Conservation (phyloP, 495 filamentous ascomycete species). For the Cryomyces antarcticus region DNA sequence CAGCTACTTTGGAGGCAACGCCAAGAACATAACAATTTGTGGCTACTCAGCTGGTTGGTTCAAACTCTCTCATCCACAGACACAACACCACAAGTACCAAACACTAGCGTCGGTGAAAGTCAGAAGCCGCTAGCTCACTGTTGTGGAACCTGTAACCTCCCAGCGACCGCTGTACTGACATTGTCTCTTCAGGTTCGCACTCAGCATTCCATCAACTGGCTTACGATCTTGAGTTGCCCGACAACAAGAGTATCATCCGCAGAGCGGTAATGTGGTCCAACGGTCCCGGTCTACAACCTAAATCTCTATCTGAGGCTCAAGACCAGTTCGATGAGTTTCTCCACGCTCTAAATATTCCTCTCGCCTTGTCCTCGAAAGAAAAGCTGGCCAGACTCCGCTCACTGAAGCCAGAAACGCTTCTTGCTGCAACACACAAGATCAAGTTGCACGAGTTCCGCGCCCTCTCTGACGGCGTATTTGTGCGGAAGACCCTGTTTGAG, state of each 20-base stretch:
- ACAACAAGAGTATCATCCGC: conserved; percentile 21
- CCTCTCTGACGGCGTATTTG: conserved; percentile 27
- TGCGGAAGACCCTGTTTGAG: conserved; percentile 24
- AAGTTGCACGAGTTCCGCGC: conserved; percentile 33
- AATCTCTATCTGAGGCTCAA: conserved; percentile 26
- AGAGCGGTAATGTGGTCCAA: conserved; percentile 35
- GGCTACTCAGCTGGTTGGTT: conserved; percentile 18
- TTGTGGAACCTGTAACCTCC: neutral
- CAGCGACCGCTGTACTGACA: conserved; percentile 8
- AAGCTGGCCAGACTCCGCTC: conserved; percentile 28
- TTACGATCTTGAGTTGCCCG: conserved; percentile 30
- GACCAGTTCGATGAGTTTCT: conserved; percentile 36
- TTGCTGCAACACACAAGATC: conserved; percentile 21
- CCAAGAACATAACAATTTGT: conserved; percentile 18
- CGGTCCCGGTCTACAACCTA: conserved; percentile 33
- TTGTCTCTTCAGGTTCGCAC: conserved; percentile 9
- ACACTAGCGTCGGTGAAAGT: no score
- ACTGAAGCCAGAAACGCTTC: conserved; percentile 17
- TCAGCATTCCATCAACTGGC: conserved; percentile 33
- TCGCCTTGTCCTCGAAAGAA: conserved; percentile 17
- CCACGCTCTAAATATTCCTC: conserved; percentile 24
- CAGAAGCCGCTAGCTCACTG: no score
- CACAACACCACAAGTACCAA: no score
- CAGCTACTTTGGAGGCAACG: conserved; percentile 17
- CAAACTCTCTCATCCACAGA: neutral